A percentile compares a stretch with the other conserved stretches of the same genome.
Evolutionary conservation across 352 stramenopile genomes (phyloP).

Genomic region (Pythium phragmiticola): DNA sequence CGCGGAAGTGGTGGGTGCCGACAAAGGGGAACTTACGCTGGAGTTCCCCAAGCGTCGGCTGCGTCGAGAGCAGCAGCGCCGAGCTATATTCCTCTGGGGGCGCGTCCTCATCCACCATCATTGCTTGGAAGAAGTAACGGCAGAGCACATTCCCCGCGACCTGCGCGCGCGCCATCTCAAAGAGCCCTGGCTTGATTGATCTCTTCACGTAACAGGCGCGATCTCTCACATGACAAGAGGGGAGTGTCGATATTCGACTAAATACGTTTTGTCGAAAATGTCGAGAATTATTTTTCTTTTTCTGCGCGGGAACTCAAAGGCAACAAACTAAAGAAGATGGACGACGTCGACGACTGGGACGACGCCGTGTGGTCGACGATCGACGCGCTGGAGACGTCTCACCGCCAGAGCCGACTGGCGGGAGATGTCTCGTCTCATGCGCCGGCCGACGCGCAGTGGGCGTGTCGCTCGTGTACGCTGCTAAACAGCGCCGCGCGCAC

Average conservation of each 20-base stretch:
- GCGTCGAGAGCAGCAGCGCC: constrained; percentile 60
- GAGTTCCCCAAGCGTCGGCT: constrained; percentile 62
- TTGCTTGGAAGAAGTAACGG: constrained; percentile 84
- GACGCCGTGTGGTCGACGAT: constrained; percentile 75
- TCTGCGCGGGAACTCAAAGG: constrained; percentile 13
- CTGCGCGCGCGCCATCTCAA: constrained; percentile 9
- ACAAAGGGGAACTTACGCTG: constrained; percentile 76
- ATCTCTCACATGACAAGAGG: constrained; percentile 1
- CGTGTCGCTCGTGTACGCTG: constrained; percentile 66
- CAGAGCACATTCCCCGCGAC: constrained; percentile 53
- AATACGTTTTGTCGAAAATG: constrained; percentile 22
- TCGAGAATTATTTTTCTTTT: not conserved
- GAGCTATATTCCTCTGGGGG: constrained; percentile 53
- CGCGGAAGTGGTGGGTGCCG: constrained; percentile 74
- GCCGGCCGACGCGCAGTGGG: constrained; percentile 26
- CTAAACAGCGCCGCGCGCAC: constrained; percentile 38
- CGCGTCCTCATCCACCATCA: constrained; percentile 49
- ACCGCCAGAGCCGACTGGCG: constrained; percentile 18
- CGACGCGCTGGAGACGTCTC: constrained; percentile 50
- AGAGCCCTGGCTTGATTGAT: not conserved
- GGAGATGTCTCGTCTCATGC: not conserved
- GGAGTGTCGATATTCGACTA: constrained; percentile 13
- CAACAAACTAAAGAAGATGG: constrained; percentile 23
- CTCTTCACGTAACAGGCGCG: too few species aligned
- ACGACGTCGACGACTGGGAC: constrained; percentile 84